Evolutionary conservation across 2,329 filamentous ascomycete genomes (phyloP), one percentile per base, ranked within the genome.

Genomic region (Ceratocystis variospora): DNA sequence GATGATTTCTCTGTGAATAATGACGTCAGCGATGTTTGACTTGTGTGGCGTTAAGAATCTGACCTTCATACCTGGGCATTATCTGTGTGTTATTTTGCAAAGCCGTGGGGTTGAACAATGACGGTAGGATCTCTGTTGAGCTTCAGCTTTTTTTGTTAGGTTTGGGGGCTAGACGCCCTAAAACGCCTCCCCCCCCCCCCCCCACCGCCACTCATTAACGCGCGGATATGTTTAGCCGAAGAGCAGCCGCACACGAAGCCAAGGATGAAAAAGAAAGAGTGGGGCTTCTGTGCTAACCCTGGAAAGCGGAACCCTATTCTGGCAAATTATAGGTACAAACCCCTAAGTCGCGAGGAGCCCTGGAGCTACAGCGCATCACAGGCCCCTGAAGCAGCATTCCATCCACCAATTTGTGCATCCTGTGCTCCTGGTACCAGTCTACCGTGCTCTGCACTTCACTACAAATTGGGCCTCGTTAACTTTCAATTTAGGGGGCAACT

Each of bases 1-100:
- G 77, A 99, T 99, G 73, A 99, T 99, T 84, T 99, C 94, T 78
- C 94, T 96, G 72, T 1, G 66, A 10, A 7, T 17, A 19, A 7
- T 10, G 2, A 22, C 22, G 64, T 68, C 66, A 68, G 64, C 62
- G 55, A 46, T 25, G 28, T 10, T 28, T 12, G 17, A 50, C 15
- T 15, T 33, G 8, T 6, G 22, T 25, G 48, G 25, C 10, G 22
- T 17, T 19, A 28, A n/a, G 8, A 61, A 28, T 28, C n/a, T 45
- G 28, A 25, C 6, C 25, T 61, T 46, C 66, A 45, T 69, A 69
- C 68, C 69, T 70, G 61, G 69, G 69, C 69, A 70, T 70, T 55
- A 45, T 67, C 31, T 41, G 37, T 15, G 37, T 41, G 37, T 41
- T 22, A 33, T 61, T 50, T n/a, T 25, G 61, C 41, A 33, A n/a